phyloP scores from a whole-genome alignment of 2,329 filamentous ascomycete genomes.

The Graphilbum sp. region DNA sequence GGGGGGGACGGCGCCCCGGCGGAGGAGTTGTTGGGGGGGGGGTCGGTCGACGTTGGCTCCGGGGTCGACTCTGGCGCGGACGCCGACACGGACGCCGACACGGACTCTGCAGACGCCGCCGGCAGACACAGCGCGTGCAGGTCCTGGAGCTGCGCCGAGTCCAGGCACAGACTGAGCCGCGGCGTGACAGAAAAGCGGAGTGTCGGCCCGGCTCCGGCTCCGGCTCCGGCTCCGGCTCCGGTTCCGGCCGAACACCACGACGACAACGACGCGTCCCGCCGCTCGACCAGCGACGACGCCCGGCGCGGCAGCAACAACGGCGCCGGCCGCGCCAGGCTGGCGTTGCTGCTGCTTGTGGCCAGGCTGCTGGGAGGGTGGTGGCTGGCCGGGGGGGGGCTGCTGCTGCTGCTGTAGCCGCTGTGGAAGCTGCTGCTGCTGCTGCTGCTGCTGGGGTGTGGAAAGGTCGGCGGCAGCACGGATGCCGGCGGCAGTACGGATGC shows the following conservation, averaged over 20 bases:
- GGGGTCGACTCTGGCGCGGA: too few species aligned
- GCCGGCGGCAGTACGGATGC: neutral
- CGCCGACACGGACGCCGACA: too few species aligned
- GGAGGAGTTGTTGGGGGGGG: too few species aligned
- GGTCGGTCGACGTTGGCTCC: too few species aligned
- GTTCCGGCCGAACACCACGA: too few species aligned
- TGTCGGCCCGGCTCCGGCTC: too few species aligned
- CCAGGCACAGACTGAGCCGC: constrained; percentile 8
- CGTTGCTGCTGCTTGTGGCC: neutral
- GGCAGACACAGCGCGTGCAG: constrained; percentile 1
- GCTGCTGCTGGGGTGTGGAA: constrained; percentile 2
- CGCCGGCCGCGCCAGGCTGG: neutral
- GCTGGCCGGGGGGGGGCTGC: constrained; percentile 1
- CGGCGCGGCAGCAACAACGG: neutral
- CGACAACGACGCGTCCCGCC: neutral
- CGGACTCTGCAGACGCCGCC: too few species aligned
- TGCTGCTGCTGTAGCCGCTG: constrained; percentile 2
- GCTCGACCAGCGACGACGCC: neutral
- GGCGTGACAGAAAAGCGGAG: neutral
- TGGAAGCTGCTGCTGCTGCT: constrained; percentile 3
- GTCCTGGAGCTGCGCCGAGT: constrained; percentile 1
- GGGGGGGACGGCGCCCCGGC: neutral
- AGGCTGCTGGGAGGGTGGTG: too few species aligned
- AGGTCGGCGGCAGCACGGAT: neutral
- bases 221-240: too few species aligned